These are phyloP conservation scores for Penicillium soppii DNA, from an alignment of 495 filamentous ascomycete genomes.

Conservation along the genomic window DNA sequence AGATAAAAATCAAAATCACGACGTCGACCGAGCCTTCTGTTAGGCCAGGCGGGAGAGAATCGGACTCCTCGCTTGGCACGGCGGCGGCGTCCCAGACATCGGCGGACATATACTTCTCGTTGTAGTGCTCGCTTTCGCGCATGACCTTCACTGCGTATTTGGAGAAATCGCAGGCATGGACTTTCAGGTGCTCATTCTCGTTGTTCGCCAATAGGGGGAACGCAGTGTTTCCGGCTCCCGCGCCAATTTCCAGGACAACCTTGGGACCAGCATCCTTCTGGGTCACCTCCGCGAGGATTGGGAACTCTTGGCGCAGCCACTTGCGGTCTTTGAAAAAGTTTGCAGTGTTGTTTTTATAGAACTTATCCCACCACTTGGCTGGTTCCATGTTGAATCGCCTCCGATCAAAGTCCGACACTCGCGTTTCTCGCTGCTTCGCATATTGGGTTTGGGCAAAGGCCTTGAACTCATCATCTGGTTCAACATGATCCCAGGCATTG, in stretches of 20 bases:
- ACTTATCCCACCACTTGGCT: slow-evolving; percentile 93
- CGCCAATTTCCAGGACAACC: slow-evolving; percentile 84
- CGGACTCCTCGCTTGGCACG: slow-evolving; percentile 35
- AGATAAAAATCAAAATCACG: slow-evolving; percentile 93
- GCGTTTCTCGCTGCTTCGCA: slow-evolving; percentile 73
- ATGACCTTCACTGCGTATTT: slow-evolving; percentile 89
- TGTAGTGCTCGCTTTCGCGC: slow-evolving; percentile 64
- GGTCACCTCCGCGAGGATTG: slow-evolving; percentile 70
- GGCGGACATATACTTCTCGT: slow-evolving; percentile 67
- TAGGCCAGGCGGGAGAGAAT: slow-evolving; percentile 70
- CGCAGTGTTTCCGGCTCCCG: slow-evolving; percentile 93
- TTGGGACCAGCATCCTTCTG: slow-evolving; percentile 57
- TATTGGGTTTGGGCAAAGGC: slow-evolving; percentile 80
- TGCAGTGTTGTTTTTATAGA: slow-evolving; percentile 90
- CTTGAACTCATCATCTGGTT: slow-evolving; percentile 76
- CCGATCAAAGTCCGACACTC: slow-evolving; percentile 85
- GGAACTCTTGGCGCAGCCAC: slow-evolving; percentile 95
- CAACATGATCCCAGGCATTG: slow-evolving; percentile 98
- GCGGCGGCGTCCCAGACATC: slow-evolving; percentile 89
- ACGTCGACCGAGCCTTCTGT: slow-evolving; percentile 76
- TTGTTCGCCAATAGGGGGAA: slow-evolving; percentile 85
- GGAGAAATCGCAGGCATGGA: slow-evolving; percentile 94
- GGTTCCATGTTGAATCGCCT: slow-evolving; percentile 83
- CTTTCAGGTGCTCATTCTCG: slow-evolving; percentile 70
- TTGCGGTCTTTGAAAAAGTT: slow-evolving; percentile 99